Base-by-base conservation (phyloP, 2,329 filamentous ascomycete genomes). In the Cercospora sp. region DNA sequence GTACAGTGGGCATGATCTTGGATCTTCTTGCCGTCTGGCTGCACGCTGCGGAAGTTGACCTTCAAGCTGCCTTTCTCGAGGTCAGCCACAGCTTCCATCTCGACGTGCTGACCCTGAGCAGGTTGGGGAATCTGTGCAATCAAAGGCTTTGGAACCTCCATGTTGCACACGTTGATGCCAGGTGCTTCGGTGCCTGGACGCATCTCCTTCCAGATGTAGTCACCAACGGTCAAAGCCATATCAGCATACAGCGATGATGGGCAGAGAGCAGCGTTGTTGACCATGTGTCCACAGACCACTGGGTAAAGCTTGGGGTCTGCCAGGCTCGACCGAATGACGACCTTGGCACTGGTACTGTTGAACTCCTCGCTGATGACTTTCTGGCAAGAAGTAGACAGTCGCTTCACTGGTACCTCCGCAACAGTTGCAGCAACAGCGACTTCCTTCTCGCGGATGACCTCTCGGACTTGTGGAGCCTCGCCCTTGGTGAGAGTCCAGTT, bases 401-500 rank as follows among this genome's bases (percentile, higher is more conserved):
- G 75, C 80, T 86, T 88, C 62, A 83, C 82, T 40, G 81, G 80
- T 57, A 85, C 79, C 33, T 82, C 79, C 58, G 82, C 79, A 30
- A 76, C 79, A 12, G 82, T 75, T 8, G 79, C 72, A 20, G 80
- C 75, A 13, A 72, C 71, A 60, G 74, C 74, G 31, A 73, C 73
- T 63, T 73, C 68, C 71, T 75, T 78, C 72, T 81, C 80, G 55
- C 80, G 73, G 36, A 81, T 75, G 45, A 76, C 71, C 60, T 80
- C 77, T 65, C 78, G 77, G 64, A 78, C 76, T 73, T 73, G 71
- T 45, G 80, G 81, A 45, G 82, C 84, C 71, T 90, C 87, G 66
- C 84, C 89, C 82, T 93, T 93, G 69, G 85, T 88, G 42, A 93
- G 80, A 33, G 84, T 87, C 88, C 90, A 93, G 78, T 93, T 89